Base-by-base conservation (phyloP, 2,329 filamentous ascomycete genomes). In the Trichophyton mentagrophytes region DNA sequence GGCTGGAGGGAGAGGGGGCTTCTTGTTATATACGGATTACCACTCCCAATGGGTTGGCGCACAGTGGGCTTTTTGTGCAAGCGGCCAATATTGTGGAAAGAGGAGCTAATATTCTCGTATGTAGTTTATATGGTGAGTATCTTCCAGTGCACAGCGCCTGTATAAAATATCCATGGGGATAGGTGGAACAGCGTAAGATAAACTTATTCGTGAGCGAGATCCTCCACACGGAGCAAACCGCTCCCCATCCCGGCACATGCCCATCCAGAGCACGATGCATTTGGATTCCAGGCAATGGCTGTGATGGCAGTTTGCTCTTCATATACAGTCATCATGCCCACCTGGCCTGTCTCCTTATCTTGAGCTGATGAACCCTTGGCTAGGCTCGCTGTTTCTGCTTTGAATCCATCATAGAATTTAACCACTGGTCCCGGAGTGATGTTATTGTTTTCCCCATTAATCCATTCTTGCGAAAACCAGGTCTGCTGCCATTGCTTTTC, bases 271-370 rank as follows among this genome's bases (percentile, higher is more conserved):
- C 79, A 85, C n/a, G 78, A 74, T 40, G 77, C 69, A 66, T 88
- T 88, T 1, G 85, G 84, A 67, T 88, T 88, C 86, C 86, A 89
- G 46, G 80, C 79, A 25, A 86, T 74, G 1, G 79, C 76, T 3
- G 84, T 84, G 64, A 88, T 75, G 55, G 85, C 79, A 8, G 83
- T 85, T 64, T 80, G 74, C 56, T 85, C 80, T 61, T 88, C 85
- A 66, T 85, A 80, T 9, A 86, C 76, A 2, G 74, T 73, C 27
- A 75, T 71, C 49, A 72, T 67, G 61, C 69, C 67, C 13, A 22
- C 20, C 13, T 25, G 22, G 27, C 40, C 42, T 27, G 25, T 69
- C 53, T 70, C 69, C 53, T 70, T 64, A 30, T 72, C 64, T 51
- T 69, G 69, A n/a, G 66, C 64, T 42, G 67, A 61, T 64, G 70